These are phyloP conservation scores for Xylariaceae sp. DNA, from an alignment of 2,329 filamentous ascomycete species.

Conservation along the genomic window DNA sequence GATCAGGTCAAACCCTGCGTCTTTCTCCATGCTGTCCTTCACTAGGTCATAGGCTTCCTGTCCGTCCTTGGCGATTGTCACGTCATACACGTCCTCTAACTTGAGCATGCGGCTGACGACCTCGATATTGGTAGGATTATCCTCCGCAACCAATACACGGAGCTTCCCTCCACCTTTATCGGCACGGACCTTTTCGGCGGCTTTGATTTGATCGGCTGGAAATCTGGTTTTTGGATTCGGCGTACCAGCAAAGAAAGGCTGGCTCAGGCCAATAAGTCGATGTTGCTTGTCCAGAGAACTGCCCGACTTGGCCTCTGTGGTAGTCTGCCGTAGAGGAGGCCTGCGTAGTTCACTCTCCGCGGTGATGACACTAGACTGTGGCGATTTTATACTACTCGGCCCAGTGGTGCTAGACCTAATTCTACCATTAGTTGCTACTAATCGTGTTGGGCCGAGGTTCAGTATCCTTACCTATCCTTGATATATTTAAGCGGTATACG, in stretches of 20 bases:
- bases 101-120: conserved; percentile 61
- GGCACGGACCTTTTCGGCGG: conserved; percentile 59
- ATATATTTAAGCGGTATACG: conserved; percentile 74
- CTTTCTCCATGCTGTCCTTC: conserved; percentile 70
- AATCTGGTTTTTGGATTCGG: conserved; percentile 31
- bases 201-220: conserved; percentile 57
- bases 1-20: conserved; percentile 73
- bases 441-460: neutral
- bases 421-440: conserved; percentile 1
- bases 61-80: conserved; percentile 79
- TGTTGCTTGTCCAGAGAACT: conserved; percentile 53
- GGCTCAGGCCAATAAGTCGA: conserved; percentile 74
- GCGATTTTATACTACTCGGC: conserved; percentile 48
- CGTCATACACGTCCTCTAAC: conserved; percentile 75
- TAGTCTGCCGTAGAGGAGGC: conserved; percentile 27
- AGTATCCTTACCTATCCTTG: conserved; percentile 52
- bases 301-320: conserved; percentile 34
- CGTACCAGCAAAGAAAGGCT: conserved; percentile 66
- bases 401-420: conserved; percentile 47
- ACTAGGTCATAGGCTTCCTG: conserved; percentile 86
- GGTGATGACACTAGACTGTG: conserved; percentile 43
- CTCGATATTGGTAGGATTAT: conserved; percentile 54
- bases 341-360: conserved; percentile 36
- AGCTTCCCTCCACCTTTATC: conserved; percentile 59
- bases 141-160: conserved; percentile 78